phyloP scores from a whole-genome alignment of 345 rosid genomes.

The Populus tremula region DNA sequence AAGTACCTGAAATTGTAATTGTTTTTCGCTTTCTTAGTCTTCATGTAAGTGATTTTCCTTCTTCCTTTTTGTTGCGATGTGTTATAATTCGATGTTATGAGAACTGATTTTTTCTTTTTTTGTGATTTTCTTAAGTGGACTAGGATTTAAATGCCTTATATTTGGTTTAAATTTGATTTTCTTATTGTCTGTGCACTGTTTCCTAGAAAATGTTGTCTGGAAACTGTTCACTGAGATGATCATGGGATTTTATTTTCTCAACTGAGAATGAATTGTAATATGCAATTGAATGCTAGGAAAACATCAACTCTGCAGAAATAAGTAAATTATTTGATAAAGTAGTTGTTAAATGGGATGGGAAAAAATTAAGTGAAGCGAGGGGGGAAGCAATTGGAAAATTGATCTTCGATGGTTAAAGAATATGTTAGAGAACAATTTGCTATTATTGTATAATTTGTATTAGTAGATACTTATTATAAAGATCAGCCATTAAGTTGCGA shows the following conservation, averaged over 20 bases:
- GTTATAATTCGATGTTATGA: background rate
- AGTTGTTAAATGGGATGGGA: background rate
- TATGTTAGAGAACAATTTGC: background rate
- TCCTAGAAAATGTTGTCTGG: background rate
- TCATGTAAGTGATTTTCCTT: slow-evolving; percentile 13
- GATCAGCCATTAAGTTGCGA: background rate
- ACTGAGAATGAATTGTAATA: background rate
- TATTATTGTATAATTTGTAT: background rate
- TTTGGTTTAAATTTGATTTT: background rate
- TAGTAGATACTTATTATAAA: background rate
- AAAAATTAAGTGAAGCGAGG: background rate
- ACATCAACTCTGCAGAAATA: background rate
- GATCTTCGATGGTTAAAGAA: background rate
- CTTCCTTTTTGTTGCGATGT: background rate
- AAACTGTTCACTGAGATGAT: background rate
- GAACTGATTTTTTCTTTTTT: slow-evolving; percentile 5
- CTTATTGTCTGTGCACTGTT: background rate
- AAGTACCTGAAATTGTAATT: background rate
- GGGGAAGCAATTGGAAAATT: background rate
- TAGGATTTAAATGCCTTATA: background rate
- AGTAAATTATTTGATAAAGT: background rate
- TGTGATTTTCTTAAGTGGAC: background rate
- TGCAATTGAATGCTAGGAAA: background rate
- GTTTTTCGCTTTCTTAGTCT: slow-evolving; percentile 1
- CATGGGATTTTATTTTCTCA: background rate